Percentiles rank a stretch among this genome's conserved stretches.
These are phyloP conservation scores for Diospyros kaki DNA, from an alignment of 148 eudicot genomes.

Conservation along the genomic window DNA sequence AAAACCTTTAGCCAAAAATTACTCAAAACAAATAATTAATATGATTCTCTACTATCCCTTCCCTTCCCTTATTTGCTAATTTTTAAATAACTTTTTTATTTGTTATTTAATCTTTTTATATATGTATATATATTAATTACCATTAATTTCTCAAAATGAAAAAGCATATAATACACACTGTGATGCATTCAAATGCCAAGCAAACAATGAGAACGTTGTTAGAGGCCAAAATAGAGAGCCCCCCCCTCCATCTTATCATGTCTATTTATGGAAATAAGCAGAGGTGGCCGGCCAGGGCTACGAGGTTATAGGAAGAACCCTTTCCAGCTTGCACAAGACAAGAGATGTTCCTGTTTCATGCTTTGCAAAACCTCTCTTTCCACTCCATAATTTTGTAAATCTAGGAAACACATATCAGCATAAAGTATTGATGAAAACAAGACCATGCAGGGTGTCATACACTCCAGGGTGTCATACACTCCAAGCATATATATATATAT, in stretches of 20 bases:
- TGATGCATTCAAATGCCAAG: slow-evolving; percentile 14
- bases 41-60: no score
- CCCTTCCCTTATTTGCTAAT: no score
- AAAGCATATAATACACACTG: background rate
- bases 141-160: no score
- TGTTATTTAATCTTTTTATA: no score
- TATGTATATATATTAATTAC: no score
- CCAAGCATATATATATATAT: no score
- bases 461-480: background rate
- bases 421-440: slow-evolving; percentile 1
- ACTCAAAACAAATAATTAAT: no score
- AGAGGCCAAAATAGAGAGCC: slow-evolving; percentile 12
- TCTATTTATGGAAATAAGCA: slow-evolving; percentile 11
- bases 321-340: slow-evolving; percentile 8
- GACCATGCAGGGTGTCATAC: background rate
- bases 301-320: slow-evolving; percentile 12
- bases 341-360: background rate
- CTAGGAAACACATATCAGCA: background rate
- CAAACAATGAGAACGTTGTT: slow-evolving; percentile 11
- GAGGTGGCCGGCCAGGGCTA: background rate
- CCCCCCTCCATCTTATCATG: background rate
- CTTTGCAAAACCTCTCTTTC: background rate
- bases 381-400: background rate
- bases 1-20: no score
- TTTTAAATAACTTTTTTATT: no score